These are phyloP conservation scores for Phytopythium cucurbitacearum DNA, from an alignment of 352 stramenopile genomes.

Conservation along the genomic window DNA sequence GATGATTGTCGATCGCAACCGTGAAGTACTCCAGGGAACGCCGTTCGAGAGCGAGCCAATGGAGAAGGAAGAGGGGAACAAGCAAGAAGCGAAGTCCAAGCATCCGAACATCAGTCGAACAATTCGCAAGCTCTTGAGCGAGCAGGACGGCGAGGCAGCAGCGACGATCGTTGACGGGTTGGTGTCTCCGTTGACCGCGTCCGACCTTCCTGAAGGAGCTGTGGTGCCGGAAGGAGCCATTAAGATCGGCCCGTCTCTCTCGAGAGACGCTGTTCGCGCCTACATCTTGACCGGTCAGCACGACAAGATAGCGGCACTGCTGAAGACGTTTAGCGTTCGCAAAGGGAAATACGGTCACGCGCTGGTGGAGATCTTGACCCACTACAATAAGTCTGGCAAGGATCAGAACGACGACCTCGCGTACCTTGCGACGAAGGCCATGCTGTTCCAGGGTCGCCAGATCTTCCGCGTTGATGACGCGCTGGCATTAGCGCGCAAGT, in stretches of 20 bases:
- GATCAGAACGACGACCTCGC: constrained; percentile 31
- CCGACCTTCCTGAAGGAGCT: constrained; percentile 30
- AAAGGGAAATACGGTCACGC: constrained; percentile 39
- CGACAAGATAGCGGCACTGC: constrained; percentile 47
- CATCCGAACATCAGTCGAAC: constrained; percentile 25
- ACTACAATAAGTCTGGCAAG: constrained; percentile 36
- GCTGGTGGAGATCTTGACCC: constrained; percentile 37
- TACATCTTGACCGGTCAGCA: constrained; percentile 46
- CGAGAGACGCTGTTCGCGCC: constrained; percentile 36
- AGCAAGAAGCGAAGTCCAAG: constrained; percentile 1
- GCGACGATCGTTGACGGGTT: constrained; percentile 36
- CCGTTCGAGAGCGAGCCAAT: constrained; percentile 18
- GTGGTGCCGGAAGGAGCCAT: constrained; percentile 20
- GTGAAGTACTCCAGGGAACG: constrained; percentile 31
- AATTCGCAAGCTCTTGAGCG: constrained; percentile 39
- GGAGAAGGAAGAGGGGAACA: constrained; percentile 10
- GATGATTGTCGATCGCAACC: constrained; percentile 54
- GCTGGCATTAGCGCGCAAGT: constrained; percentile 42
- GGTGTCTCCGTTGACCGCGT: constrained; percentile 27
- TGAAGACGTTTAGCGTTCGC: constrained; percentile 47
- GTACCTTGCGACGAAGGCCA: constrained; percentile 46
- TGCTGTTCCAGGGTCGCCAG: constrained; percentile 41
- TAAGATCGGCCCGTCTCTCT: constrained; percentile 31
- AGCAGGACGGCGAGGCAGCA: constrained; percentile 28
- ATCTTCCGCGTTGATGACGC: constrained; percentile 46